Evolutionary conservation across 495 filamentous ascomycete species (phyloP), one percentile per base, ranked within the genome.

Genomic region (Podospora pseudopauciseta): DNA sequence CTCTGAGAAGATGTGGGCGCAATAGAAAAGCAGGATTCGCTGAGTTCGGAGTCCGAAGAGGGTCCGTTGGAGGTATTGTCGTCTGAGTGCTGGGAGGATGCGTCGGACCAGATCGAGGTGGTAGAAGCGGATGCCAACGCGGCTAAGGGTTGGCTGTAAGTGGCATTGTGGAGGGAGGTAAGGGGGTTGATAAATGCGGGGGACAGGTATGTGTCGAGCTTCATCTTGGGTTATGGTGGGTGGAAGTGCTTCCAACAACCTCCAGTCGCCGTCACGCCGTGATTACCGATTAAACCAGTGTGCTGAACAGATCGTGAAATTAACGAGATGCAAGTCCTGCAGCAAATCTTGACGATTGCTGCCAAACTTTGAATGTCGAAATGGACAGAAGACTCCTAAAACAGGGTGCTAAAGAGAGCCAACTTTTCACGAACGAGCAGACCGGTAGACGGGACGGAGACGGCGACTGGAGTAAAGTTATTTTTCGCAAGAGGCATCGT

Each of bases 21-120:
- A 7, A 74, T 75, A 55, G 72, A 72, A 57, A 71, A 79, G 69
- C 72, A 75, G 63, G 79, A 79, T 61, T 82, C 82, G 77, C 75
- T 76, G 65, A 76, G 71, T 66, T 84, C 81, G 66, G 70, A 75
- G 63, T 80, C 80, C 70, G 74, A 82, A 5, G 75, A 71, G 11
- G 77, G 70, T 39, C 71, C 73, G 55, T 80, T 67, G 68, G 73
- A 69, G 70, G 67, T 69, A 66, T 74, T 68, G 65, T 80, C 71
- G 86, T 83, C 77, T 59, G 76, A 84, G 74, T 88, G 70, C 54
- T 77, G 88, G 64, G 83, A 86, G 57, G 83, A 86, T 76, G 87
- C 85, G 75, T 92, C 84, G 64, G 93, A 96, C 83, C 92, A 95
- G 71, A 93, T 85, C 5, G 92, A 93, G 65, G 89, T 85, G 57